phyloP scores from a whole-genome alignment of 257 asterid genomes.

The Fraxinus excelsior region DNA sequence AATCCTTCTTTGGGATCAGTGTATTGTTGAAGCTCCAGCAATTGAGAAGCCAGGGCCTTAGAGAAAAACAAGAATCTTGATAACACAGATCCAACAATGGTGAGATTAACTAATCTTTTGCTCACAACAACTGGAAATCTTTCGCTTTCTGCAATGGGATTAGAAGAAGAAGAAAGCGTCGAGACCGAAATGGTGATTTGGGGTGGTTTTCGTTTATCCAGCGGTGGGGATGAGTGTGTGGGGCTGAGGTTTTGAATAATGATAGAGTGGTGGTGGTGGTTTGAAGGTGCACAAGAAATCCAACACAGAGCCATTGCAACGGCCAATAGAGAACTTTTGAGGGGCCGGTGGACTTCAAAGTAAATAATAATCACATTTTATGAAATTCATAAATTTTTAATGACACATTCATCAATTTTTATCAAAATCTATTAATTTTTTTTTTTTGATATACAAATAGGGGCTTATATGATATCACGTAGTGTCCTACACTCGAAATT shows the following conservation, averaged over 20 bases:
- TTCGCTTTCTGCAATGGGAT: slow-evolving; percentile 4
- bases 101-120: slow-evolving; percentile 38
- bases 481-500: too few species aligned
- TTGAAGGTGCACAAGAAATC: slow-evolving; percentile 18
- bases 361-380: too few species aligned
- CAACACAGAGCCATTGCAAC: slow-evolving; percentile 33
- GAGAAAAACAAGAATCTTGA: slow-evolving; percentile 35
- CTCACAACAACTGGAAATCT: slow-evolving; percentile 1
- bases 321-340: neutral
- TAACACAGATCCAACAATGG: slow-evolving; percentile 35
- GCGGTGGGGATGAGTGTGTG: neutral
- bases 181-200: slow-evolving; percentile 3
- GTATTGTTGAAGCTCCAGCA: slow-evolving; percentile 60
- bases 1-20: slow-evolving; percentile 70
- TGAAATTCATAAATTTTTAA: too few species aligned
- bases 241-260: slow-evolving; percentile 21
- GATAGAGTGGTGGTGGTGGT: slow-evolving; percentile 19
- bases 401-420: too few species aligned
- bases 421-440: too few species aligned
- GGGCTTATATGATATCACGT: too few species aligned
- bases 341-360: neutral
- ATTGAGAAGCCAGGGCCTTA: slow-evolving; percentile 42
- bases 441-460: too few species aligned
- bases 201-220: neutral
- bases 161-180: neutral